Evolutionary conservation across 352 stramenopile species (phyloP), one percentile per base, ranked within the genome.

Genomic region (Phytophthora multivora): DNA sequence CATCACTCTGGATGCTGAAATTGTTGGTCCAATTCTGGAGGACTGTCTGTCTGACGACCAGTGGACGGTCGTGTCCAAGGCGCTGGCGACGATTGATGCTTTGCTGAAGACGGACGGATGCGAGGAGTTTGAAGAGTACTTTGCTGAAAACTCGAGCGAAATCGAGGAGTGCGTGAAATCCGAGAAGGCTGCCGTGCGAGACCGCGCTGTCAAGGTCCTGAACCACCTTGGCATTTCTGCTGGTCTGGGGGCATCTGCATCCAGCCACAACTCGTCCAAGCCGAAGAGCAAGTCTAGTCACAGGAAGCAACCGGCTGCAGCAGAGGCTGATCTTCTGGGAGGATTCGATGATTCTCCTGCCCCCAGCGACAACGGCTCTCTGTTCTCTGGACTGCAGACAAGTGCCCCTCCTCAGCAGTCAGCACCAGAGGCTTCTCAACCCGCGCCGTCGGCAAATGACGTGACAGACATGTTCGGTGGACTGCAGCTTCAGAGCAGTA

Each of bases 11-110:
- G 94, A 98, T 61, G 74, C 93, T 0, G 95, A 98, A 59, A 88
- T 98, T 36, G 88, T 98, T 30, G 97, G 95, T 30, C 95, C 93
- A 0, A 97, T 96, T 58, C 69, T 98, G 5, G 84, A 98, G 65
- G 95, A 98, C 71, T 96, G 86, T 41, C 80, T 98, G 15, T 93
- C 92, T 46, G 91, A 98, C 45, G 82, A 90, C 5, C 79, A 91
- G 47, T 95, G 86, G 86, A 91, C 82, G 33, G 90, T 98, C 66
- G 80, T 96, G 25, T 97, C 93, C 8, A 98, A 98, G 73, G 95
- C 93, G 1, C 74, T 98, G 8, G 93, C 93, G 51, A 97, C 97
- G 23, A 98, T 98, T 59, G 93, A 98, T 62, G 85, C 84, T 10
- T 56, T 96, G 45, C 63, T 93, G 12, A 91, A 89, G 64, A 73